A percentile compares a stretch with the other conserved stretches of the same genome.
Evolutionary conservation across 768 basidiomycete genomes (phyloP).

Genomic region (Termitomyces sp.): DNA sequence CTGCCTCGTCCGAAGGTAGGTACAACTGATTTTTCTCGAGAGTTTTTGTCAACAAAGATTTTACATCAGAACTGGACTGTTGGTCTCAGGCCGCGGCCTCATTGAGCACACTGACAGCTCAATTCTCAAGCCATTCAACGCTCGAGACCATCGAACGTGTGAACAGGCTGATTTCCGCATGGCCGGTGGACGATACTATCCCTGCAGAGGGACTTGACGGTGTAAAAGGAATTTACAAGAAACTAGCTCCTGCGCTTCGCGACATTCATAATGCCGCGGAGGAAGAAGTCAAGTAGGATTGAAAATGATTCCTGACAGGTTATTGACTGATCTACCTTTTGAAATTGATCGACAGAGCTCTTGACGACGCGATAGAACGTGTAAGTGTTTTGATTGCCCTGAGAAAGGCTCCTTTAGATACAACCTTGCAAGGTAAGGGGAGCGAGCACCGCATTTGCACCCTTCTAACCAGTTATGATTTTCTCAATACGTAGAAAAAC

Average conservation of each 20-base stretch:
- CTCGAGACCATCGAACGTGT: conserved; percentile 66
- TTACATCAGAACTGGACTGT: conserved; percentile 63
- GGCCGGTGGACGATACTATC: conserved; percentile 69
- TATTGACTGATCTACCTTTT: background rate
- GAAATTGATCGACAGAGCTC: conserved; percentile 44
- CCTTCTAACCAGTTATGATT: background rate
- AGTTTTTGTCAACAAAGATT: background rate
- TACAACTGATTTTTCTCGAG: conserved; percentile 14
- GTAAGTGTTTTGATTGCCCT: conserved; percentile 69
- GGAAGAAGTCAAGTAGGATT: conserved; percentile 59
- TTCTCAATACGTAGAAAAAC: conserved; percentile 49
- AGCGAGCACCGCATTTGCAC: background rate
- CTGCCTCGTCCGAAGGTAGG: conserved; percentile 76
- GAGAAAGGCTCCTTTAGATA: conserved; percentile 61
- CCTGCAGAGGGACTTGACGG: conserved; percentile 65
- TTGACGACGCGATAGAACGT: conserved; percentile 69
- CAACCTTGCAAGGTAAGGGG: conserved; percentile 49
- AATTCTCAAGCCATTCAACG: conserved; percentile 47
- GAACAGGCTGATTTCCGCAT: conserved; percentile 66
- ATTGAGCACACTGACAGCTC: conserved; percentile 49
- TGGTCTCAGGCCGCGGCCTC: conserved; percentile 70
- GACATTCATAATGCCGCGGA: conserved; percentile 60
- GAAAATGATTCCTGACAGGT: background rate
- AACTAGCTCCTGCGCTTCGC: conserved; percentile 55
- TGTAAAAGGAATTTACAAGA: conserved; percentile 61